Percentiles rank a stretch among this genome's conserved stretches.
These are phyloP conservation scores for Kodamaea fungicola DNA, from an alignment of 1,139 yeast species.

Conservation along the genomic window DNA sequence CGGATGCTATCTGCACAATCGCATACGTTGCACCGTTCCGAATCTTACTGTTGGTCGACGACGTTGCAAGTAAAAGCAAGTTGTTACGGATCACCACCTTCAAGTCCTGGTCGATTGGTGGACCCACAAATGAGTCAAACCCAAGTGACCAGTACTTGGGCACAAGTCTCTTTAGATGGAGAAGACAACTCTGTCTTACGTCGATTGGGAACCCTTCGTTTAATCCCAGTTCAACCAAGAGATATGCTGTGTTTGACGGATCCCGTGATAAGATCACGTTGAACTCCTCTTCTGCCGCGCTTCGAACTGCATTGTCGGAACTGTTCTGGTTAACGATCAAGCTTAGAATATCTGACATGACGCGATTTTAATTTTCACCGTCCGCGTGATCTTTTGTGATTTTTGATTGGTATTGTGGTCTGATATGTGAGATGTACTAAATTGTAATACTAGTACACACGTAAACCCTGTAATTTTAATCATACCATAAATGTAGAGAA, in stretches of 20 bases:
- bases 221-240: conserved; percentile 25
- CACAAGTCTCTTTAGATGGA: conserved; percentile 67
- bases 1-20: conserved; percentile 79
- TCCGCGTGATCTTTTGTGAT: too few relatives aligned
- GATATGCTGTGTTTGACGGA: conserved; percentile 30
- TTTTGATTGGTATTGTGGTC: too few relatives aligned
- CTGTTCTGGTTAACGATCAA: conserved; percentile 33
- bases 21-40: conserved; percentile 69
- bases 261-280: conserved; percentile 22
- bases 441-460: too few relatives aligned
- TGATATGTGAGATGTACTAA: too few relatives aligned
- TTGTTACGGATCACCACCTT: conserved; percentile 49
- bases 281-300: conserved; percentile 35
- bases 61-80: conserved; percentile 51
- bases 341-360: conserved; percentile 10
- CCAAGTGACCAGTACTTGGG: conserved; percentile 84
- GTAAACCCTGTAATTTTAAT: too few relatives aligned
- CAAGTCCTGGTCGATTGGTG: conserved; percentile 52
- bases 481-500: too few relatives aligned
- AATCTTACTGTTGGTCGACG: conserved; percentile 55
- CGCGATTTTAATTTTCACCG: neutral
- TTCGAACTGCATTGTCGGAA: conserved; percentile 34
- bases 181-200: conserved; percentile 61
- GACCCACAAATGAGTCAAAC: conserved; percentile 72
- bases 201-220: conserved; percentile 22